Evolutionary conservation across 495 filamentous ascomycete species (phyloP), one percentile per base, ranked within the genome.

Genomic region (Lasiosphaeriaceae sp.): DNA sequence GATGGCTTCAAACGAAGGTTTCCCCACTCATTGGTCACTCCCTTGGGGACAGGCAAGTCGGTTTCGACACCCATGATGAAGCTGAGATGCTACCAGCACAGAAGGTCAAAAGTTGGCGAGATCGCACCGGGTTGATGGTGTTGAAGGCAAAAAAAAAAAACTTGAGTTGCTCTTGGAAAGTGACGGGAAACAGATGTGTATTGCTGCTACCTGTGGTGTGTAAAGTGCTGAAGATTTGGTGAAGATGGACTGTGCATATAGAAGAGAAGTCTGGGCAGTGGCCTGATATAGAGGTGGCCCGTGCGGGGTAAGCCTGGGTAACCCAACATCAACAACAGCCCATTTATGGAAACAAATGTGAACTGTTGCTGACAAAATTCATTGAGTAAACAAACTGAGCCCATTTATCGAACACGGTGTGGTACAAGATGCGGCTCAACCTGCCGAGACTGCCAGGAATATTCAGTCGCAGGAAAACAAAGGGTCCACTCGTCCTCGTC

Each of bases 401-500:
- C 9, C 9, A 31, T 31, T 31, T 31, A 3, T 31, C 26, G 26
- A 31, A 31, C 26, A 9, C 4, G 9, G 26, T 9, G 26, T 31
- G 4, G 48, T 43, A 20, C 12, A 29, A 20, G 22, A 59, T 68
- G 65, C 57, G 65, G 65, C 63, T 68, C 60, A 65, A 56, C 17
- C 29, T 60, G 46, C 56, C 55, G 48, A 56, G 16, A 16, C n/a
- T 56, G 35, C 19, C 21, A 37, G 3, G 21, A 54, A 26, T 46
- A 21, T 41, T 48, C 39, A 23, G 12, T 20, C 20, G 29, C 26
- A 35, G 46, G 19, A 44, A 45, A 9, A 31, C 31, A 16, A 55
- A 63, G 66, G 63, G 63, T 66, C 63, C 58, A 31, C 26, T 31
- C 9, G 26, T 56, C 48, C 39, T 19, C 12, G 51, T 50, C n/a